A percentile compares a stretch with the other conserved stretches of the same genome.
These are phyloP conservation scores for Apiospora pterosperma DNA, from an alignment of 2,329 filamentous ascomycete genomes.

Conservation along the genomic window DNA sequence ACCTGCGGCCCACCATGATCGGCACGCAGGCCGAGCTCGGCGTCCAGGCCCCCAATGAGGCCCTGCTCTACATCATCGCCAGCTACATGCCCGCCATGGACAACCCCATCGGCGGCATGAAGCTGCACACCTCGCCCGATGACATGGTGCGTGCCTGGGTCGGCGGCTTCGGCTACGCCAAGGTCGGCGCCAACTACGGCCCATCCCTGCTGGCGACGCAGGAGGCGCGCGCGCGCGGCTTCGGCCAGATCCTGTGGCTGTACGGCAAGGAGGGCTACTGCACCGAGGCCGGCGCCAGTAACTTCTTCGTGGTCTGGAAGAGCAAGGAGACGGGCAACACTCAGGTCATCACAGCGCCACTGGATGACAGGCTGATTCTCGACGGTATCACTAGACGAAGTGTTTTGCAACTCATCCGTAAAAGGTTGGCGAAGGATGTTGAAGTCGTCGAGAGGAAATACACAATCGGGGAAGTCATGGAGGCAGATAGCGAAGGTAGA, in stretches of 20 bases:
- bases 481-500: conserved; percentile 70
- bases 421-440: conserved; percentile 55
- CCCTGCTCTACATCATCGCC: conserved; percentile 82
- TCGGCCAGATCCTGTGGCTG: conserved; percentile 91
- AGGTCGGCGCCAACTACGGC: conserved; percentile 92
- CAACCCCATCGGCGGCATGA: conserved; percentile 55
- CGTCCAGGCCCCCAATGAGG: conserved; percentile 74
- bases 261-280: conserved; percentile 75
- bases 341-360: conserved; percentile 77
- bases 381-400: conserved; percentile 85
- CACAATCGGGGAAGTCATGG: conserved; percentile 73
- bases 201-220: conserved; percentile 75
- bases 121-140: conserved; percentile 72
- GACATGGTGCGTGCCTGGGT: conserved; percentile 91
- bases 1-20: conserved; percentile 85
- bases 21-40: conserved; percentile 78
- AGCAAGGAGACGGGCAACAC: conserved; percentile 55
- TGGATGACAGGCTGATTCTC: conserved; percentile 80
- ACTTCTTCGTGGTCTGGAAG: conserved; percentile 85
- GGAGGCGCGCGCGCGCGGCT: conserved; percentile 71
- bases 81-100: conserved; percentile 59
- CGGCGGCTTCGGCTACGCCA: conserved; percentile 87
- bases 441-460: conserved; percentile 81
- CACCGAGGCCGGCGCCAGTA: conserved; percentile 87
- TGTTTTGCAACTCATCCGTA: conserved; percentile 67